Evolutionary conservation across 2,329 filamentous ascomycete genomes (phyloP), one percentile per base, ranked within the genome.

Genomic region (Scedosporium boydii): DNA sequence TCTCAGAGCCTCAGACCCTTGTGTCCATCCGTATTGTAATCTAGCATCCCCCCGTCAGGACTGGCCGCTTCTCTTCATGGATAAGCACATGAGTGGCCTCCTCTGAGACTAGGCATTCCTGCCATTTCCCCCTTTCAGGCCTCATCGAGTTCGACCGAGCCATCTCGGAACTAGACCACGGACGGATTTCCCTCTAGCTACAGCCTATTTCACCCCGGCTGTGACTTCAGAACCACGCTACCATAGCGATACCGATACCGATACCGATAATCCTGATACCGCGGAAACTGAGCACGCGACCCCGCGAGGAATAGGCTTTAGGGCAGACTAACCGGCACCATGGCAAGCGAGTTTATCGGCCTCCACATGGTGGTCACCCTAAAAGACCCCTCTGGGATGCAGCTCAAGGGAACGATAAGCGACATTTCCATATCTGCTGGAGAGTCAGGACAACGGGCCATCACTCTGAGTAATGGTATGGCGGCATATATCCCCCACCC

Each of bases 351-450:
- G 70, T 91, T 93, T 72, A 85, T 91, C 69, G 90, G 90, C 65
- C 82, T 90, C 73, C 86, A 87, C 64, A 90, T 95, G 75, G 77
- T 86, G 64, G 87, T 95, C 69, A 88, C 87, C 42, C 80, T 95
- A 66, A 83, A 82, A 68, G 79, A 85, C 63, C 87, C 88, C 60
- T 80, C 82, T 2, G 83, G 84, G 64, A 83, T 82, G 51, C 79
- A 84, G 68, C 77, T 93, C 59, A 85, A 86, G 64, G 91, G 91
- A 60, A 83, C 84, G 23, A 88, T 96, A 42, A 82, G 85, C 64
- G 81, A 86, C 67, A 86, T 93, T 61, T 26, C 59, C 16, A 56
- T 61, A 10, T 18, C 27, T 14, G 59, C 29, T 42, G 29, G 46
- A 6, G 59, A 34, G 5, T 81, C 78, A 64, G 76, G 87, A 65